These are phyloP conservation scores for Hortaea werneckii DNA, from an alignment of 2,329 filamentous ascomycete species.

Conservation along the genomic window DNA sequence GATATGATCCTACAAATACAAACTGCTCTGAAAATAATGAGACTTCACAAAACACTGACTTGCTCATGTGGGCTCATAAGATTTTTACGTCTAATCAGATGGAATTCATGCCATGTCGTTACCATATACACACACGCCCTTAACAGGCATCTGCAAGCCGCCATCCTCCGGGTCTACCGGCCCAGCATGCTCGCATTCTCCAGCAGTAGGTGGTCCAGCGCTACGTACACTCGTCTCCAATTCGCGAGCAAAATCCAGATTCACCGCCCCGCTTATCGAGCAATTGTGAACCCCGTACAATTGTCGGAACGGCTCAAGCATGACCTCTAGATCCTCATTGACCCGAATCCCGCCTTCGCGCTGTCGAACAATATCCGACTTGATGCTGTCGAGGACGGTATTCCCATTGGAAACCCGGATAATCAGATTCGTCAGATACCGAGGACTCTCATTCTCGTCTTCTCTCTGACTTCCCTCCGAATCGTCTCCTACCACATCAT, in stretches of 20 bases:
- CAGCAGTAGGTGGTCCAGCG: neutral
- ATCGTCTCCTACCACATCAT: constrained; percentile 13
- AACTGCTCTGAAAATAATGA: no score
- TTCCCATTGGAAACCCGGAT: constrained; percentile 24
- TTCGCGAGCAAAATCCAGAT: constrained; percentile 18
- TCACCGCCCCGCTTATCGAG: constrained; percentile 30
- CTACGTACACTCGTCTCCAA: constrained; percentile 27
- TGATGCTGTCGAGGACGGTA: constrained; percentile 20
- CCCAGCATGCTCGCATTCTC: constrained; percentile 1
- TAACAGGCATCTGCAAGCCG: constrained; percentile 3
- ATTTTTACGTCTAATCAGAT: no score
- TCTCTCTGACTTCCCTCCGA: constrained; percentile 1
- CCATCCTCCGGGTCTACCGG: constrained; percentile 4
- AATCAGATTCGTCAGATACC: constrained; percentile 11
- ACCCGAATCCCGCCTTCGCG: constrained; percentile 22
- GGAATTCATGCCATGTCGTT: constrained; percentile 7
- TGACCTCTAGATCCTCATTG: constrained; percentile 28
- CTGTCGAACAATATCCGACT: constrained; percentile 15
- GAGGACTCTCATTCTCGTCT: neutral
- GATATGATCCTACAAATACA: no score
- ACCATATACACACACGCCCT: constrained; percentile 18
- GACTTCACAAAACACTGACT: no score
- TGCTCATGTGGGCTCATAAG: no score
- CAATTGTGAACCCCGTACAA: constrained; percentile 28
- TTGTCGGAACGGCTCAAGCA: constrained; percentile 33